Evolutionary conservation across 1,139 yeast species (phyloP).

Genomic region (Candida freyschussii): DNA sequence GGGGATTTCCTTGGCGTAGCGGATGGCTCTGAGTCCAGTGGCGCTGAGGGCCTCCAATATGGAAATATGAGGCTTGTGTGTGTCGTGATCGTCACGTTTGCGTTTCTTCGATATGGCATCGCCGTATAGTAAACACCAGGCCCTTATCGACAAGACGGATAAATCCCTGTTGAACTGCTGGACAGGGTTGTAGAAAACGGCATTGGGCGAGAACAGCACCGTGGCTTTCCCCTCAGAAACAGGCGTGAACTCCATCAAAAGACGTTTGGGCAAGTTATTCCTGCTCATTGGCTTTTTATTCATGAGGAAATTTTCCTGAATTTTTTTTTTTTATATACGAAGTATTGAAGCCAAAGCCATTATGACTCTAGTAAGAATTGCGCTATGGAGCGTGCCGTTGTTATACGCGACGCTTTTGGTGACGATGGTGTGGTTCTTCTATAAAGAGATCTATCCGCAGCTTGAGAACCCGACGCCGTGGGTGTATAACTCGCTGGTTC

Average conservation of each 20-base stretch:
- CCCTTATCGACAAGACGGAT: conserved; percentile 77
- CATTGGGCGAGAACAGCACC: conserved; percentile 71
- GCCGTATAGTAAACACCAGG: conserved; percentile 66
- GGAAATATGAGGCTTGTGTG: conserved; percentile 43
- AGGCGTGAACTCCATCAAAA: conserved; percentile 31
- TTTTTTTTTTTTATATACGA: too few species aligned
- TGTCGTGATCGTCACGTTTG: conserved; percentile 26
- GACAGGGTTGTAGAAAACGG: conserved; percentile 91
- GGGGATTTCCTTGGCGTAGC: conserved; percentile 90
- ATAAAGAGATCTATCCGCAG: conserved; percentile 34
- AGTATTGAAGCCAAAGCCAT: too few species aligned
- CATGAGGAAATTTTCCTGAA: conserved; percentile 1
- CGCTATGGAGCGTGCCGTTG: conserved; percentile 19
- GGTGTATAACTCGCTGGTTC: conserved; percentile 14
- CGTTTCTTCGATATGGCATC: conserved; percentile 31
- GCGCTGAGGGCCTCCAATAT: conserved; percentile 91
- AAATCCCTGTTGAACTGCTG: conserved; percentile 95
- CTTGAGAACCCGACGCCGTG: conserved; percentile 24
- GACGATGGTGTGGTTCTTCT: conserved; percentile 45
- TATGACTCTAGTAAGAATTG: background rate
- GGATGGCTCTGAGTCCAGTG: conserved; percentile 87
- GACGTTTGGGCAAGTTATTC: background rate
- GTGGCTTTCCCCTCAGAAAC: conserved; percentile 80
- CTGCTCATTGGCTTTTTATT: background rate
- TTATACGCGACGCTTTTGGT: conserved; percentile 28